These are phyloP conservation scores for Fusarium guadeloupense DNA, from an alignment of 2,329 filamentous ascomycete species.

Conservation along the genomic window DNA sequence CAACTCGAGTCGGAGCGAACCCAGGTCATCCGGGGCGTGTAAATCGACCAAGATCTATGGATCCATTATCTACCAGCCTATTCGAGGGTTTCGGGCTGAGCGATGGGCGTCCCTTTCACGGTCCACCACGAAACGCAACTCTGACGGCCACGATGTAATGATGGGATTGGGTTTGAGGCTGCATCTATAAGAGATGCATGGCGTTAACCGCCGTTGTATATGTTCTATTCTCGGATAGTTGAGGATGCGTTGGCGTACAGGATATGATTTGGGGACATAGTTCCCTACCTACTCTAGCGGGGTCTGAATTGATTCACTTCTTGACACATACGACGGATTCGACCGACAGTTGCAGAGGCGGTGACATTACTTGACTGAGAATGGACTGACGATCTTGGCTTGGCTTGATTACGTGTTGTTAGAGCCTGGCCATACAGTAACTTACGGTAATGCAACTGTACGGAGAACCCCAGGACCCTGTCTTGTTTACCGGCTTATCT, in stretches of 20 bases:
- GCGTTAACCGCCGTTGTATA: constrained; percentile 41
- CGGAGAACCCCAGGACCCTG: constrained; percentile 13
- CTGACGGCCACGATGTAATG: constrained; percentile 43
- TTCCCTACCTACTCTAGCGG: constrained; percentile 30
- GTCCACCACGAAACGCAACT: constrained; percentile 10
- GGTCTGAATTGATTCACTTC: constrained; percentile 38
- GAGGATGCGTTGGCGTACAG: constrained; percentile 42
- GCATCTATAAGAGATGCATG: constrained; percentile 32
- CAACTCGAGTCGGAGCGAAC: constrained; percentile 94
- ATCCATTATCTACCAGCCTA: neutral
- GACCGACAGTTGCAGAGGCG: constrained; percentile 20
- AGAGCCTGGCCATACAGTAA: constrained; percentile 5
- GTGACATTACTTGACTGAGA: constrained; percentile 36
- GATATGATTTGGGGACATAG: constrained; percentile 33
- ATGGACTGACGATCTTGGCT: constrained; percentile 36
- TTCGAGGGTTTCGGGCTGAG: constrained; percentile 10
- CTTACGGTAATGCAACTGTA: neutral
- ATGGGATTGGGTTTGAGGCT: constrained; percentile 31
- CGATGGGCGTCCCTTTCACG: constrained; percentile 34
- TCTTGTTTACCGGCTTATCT: constrained; percentile 39
- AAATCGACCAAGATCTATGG: constrained; percentile 41
- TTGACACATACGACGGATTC: constrained; percentile 17
- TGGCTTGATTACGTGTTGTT: constrained; percentile 37
- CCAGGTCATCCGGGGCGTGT: constrained; percentile 91
- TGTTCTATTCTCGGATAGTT: constrained; percentile 32